Percentiles rank a stretch among this genome's conserved stretches.
Evolutionary conservation across 2,329 filamentous ascomycete species (phyloP).

Genomic region (Aspergillus sclerotialis): DNA sequence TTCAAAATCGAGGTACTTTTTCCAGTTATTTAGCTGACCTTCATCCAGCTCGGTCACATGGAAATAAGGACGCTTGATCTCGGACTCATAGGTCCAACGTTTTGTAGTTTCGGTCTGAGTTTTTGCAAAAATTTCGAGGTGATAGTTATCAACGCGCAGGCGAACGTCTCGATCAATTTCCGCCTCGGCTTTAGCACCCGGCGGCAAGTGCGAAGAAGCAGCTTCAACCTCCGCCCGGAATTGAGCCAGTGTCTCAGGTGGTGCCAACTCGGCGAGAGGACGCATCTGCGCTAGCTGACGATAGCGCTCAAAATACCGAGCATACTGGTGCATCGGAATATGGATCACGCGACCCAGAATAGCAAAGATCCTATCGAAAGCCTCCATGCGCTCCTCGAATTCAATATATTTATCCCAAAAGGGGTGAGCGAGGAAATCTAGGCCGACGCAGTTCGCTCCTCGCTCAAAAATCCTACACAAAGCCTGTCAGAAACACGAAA

Average conservation of each 20-base stretch:
- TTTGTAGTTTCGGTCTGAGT: constrained; percentile 86
- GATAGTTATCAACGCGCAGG: constrained; percentile 68
- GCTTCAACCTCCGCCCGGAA: constrained; percentile 65
- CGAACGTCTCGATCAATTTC: constrained; percentile 82
- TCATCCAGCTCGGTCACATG: constrained; percentile 91
- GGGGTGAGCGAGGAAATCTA: constrained; percentile 89
- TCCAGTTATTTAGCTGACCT: constrained; percentile 79
- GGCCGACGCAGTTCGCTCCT: constrained; percentile 72
- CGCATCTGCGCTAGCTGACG: constrained; percentile 66
- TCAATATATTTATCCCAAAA: constrained; percentile 99
- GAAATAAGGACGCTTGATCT: constrained; percentile 94
- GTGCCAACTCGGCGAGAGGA: constrained; percentile 65
- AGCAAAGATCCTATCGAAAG: constrained; percentile 74
- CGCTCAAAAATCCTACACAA: constrained; percentile 77
- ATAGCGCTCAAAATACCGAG: constrained; percentile 89
- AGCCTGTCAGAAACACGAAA: constrained; percentile 13
- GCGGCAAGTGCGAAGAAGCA: constrained; percentile 35
- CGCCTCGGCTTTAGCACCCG: constrained; percentile 55
- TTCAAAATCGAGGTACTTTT: constrained; percentile 94
- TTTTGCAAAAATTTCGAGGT: constrained; percentile 70
- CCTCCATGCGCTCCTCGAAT: constrained; percentile 86
- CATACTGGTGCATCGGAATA: constrained; percentile 93
- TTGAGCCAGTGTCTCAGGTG: constrained; percentile 59
- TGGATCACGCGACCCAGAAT: constrained; percentile 76
- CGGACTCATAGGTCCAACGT: constrained; percentile 89